phyloP scores from a whole-genome alignment of 2,329 filamentous ascomycete genomes.

The Xylaria sp. region DNA sequence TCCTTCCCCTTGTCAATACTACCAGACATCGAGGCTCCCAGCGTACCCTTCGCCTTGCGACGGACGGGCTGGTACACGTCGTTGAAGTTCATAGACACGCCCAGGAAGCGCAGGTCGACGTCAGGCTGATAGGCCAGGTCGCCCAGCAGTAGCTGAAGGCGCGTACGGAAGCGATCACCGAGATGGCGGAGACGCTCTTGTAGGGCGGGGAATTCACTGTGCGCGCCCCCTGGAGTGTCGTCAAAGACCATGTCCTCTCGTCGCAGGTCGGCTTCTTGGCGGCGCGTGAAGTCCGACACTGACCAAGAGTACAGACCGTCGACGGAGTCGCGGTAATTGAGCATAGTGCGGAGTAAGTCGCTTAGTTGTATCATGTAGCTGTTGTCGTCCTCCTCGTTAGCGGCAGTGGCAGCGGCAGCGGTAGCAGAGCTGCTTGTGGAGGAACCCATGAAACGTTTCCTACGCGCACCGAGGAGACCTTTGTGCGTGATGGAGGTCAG shows the following conservation, averaged over 20 bases:
- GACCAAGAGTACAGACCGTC: constrained; percentile 93
- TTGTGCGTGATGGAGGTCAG: constrained; percentile 94
- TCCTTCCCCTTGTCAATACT: constrained; percentile 17
- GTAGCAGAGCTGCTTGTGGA: constrained; percentile 35
- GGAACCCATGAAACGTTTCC: constrained; percentile 39
- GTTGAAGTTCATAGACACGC: constrained; percentile 98
- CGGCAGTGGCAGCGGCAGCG: constrained; percentile 26
- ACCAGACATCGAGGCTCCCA: constrained; percentile 9
- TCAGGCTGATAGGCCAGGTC: constrained; percentile 92
- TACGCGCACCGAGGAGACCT: constrained; percentile 75
- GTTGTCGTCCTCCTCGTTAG: constrained; percentile 59
- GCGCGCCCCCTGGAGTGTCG: constrained; percentile 51
- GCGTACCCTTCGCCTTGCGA: constrained; percentile 48
- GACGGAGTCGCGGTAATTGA: constrained; percentile 86
- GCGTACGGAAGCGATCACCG: constrained; percentile 67
- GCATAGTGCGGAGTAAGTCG: constrained; percentile 89
- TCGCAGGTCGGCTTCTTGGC: constrained; percentile 73
- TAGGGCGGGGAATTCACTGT: constrained; percentile 65
- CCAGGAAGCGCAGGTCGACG: constrained; percentile 90
- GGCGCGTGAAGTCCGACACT: constrained; percentile 84
- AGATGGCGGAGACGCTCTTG: constrained; percentile 68
- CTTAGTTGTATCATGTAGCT: constrained; percentile 87
- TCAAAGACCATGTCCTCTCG: constrained; percentile 23
- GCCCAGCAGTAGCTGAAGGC: constrained; percentile 76
- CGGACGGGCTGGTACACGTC: constrained; percentile 82